A percentile compares a stretch with the other conserved stretches of the same genome.
These are phyloP conservation scores for Sergeia podlipaevii DNA, from an alignment of 208 protist species.

Conservation along the genomic window DNA sequence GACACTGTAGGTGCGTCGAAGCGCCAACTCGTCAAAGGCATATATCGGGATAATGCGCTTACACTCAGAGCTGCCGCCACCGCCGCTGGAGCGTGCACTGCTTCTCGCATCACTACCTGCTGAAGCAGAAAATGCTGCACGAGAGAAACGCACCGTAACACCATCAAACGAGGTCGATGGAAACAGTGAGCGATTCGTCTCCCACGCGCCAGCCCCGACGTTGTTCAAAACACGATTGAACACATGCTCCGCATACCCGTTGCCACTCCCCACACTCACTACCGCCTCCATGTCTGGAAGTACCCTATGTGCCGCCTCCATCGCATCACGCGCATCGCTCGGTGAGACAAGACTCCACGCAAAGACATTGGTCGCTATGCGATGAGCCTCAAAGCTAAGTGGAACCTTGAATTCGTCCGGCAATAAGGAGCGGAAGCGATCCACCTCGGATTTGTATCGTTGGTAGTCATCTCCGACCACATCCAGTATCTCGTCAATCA, in stretches of 20 bases:
- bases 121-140: too few relatives aligned
- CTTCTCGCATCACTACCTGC: too few relatives aligned
- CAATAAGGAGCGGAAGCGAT: slow-evolving; percentile 51
- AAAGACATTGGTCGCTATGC: slow-evolving; percentile 68
- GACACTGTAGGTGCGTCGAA: slow-evolving; percentile 75
- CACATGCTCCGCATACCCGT: slow-evolving; percentile 86
- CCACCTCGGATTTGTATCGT: slow-evolving; percentile 73
- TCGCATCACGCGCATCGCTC: slow-evolving; percentile 51
- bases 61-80: too few relatives aligned
- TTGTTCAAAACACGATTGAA: slow-evolving; percentile 82
- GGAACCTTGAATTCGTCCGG: slow-evolving; percentile 84
- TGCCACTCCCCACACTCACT: slow-evolving; percentile 78
- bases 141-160: slow-evolving; percentile 47
- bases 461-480: slow-evolving; percentile 81
- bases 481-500: slow-evolving; percentile 62
- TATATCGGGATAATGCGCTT: slow-evolving; percentile 62
- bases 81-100: too few relatives aligned
- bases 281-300: slow-evolving; percentile 56
- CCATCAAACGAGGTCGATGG: slow-evolving; percentile 58
- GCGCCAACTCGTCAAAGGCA: slow-evolving; percentile 79
- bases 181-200: slow-evolving; percentile 23
- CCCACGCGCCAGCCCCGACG: slow-evolving; percentile 21
- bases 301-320: slow-evolving; percentile 47
- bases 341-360: slow-evolving; percentile 84
- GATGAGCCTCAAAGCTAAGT: slow-evolving; percentile 81